Conservation (phyloP, 768 basidiomycete genomes). For the Xerocomellus amylosporus region DNA sequence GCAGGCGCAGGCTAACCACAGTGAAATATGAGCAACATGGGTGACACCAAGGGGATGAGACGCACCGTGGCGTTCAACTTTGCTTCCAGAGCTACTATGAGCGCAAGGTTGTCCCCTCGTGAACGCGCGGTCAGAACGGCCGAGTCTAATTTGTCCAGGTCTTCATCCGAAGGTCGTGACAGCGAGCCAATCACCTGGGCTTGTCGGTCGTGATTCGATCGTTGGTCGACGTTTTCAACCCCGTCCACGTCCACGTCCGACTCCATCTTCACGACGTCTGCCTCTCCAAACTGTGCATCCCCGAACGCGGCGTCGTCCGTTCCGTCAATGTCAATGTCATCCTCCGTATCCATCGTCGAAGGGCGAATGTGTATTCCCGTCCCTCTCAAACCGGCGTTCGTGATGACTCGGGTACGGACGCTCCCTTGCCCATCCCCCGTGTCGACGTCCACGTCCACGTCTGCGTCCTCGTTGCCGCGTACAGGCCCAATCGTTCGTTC, state of each 20-base stretch:
- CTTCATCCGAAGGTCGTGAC: conserved; percentile 25
- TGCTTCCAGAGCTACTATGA: conserved; percentile 56
- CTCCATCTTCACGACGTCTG: conserved; percentile 50
- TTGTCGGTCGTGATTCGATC: conserved; percentile 30
- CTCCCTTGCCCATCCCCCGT: conserved; percentile 42
- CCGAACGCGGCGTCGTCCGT: conserved; percentile 69
- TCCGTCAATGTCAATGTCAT: conserved; percentile 78
- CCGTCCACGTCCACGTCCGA: conserved; percentile 27
- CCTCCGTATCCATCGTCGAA: conserved; percentile 64
- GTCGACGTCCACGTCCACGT: conserved; percentile 34
- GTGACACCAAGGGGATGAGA: conserved; percentile 29
- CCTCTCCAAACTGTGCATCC: conserved; percentile 72
- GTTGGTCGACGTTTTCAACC: conserved; percentile 2
- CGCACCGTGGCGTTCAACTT: conserved; percentile 59
- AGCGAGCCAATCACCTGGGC: conserved; percentile 29
- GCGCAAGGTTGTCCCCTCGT: conserved; percentile 44
- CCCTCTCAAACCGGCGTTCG: conserved; percentile 42
- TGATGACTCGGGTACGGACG: conserved; percentile 40
- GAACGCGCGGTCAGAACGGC: conserved; percentile 50
- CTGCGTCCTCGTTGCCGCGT: conserved; percentile 32
- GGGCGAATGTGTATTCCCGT: conserved; percentile 69
- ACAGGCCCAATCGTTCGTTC: conserved; percentile 26
- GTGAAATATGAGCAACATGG: conserved; percentile 24
- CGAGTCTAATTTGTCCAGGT: conserved; percentile 45
- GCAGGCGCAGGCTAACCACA: conserved; percentile 15